phyloP scores from a whole-genome alignment of 1,139 yeast genomes.

The Kurtzmaniella quercitrusa region DNA sequence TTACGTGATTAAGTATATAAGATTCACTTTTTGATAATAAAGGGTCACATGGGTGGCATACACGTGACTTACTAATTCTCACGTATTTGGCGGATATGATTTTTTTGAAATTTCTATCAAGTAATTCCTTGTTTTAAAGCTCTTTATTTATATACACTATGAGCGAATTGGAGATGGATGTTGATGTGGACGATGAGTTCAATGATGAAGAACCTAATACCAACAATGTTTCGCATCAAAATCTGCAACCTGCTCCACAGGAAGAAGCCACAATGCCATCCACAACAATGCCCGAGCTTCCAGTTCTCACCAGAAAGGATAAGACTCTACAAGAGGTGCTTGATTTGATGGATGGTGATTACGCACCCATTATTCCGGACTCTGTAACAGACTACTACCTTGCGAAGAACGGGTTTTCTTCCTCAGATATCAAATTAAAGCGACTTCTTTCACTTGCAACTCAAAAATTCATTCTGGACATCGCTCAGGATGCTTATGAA shows the following conservation, averaged over 20 bases:
- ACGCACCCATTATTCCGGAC: constrained; percentile 95
- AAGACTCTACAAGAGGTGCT: constrained; percentile 83
- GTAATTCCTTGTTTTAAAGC: too few species aligned
- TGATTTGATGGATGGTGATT: constrained; percentile 81
- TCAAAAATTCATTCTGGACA: constrained; percentile 89
- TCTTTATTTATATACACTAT: too few species aligned
- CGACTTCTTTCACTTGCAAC: constrained; percentile 90
- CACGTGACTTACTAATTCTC: too few species aligned
- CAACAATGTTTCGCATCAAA: neutral
- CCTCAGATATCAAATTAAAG: constrained; percentile 76
- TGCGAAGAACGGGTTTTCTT: constrained; percentile 83
- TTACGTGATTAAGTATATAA: too few species aligned
- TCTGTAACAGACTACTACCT: constrained; percentile 95
- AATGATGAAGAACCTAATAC: constrained; percentile 16
- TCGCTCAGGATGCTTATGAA: constrained; percentile 96
- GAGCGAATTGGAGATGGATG: constrained; percentile 17
- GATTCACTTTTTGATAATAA: too few species aligned
- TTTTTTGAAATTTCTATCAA: too few species aligned
- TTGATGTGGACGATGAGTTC: constrained; percentile 25
- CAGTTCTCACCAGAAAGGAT: constrained; percentile 77
- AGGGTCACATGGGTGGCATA: too few species aligned
- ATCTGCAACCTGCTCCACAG: constrained; percentile 1
- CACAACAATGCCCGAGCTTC: constrained; percentile 45
- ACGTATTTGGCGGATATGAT: too few species aligned
- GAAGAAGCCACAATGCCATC: constrained; percentile 5